A percentile compares a stretch with the other conserved stretches of the same genome.
Conservation (phyloP, 371 early-diverging fungal genomes). For the Funneliformis caledonium region DNA sequence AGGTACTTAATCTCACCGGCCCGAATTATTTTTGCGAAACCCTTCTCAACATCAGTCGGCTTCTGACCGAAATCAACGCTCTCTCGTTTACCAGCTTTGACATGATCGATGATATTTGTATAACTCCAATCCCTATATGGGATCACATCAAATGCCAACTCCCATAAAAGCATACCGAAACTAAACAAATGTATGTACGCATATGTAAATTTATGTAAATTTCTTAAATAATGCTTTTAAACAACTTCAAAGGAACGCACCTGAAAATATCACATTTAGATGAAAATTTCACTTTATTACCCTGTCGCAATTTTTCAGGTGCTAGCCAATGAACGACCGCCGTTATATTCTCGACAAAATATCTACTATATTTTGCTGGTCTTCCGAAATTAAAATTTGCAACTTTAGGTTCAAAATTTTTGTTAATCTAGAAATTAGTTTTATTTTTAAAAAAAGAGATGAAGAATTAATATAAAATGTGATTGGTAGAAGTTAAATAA, state of each 20-base stretch:
- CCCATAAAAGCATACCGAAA: constrained; percentile 35
- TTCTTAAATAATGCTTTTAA: background rate
- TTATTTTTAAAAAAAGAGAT: background rate
- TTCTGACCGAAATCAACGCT: background rate
- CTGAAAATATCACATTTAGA: constrained; percentile 39
- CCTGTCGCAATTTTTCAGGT: constrained; percentile 28
- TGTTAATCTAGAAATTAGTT: background rate
- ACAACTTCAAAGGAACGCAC: background rate
- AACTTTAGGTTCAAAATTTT: constrained; percentile 27
- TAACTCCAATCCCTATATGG: constrained; percentile 27
- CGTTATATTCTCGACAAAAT: background rate
- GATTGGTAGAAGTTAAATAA: background rate
- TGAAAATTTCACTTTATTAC: constrained; percentile 7
- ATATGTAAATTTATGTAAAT: background rate
- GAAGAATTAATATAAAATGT: background rate
- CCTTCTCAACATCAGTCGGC: background rate
- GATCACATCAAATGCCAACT: constrained; percentile 13
- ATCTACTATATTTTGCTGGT: constrained; percentile 10
- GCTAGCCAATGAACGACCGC: constrained; percentile 36
- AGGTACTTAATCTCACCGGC: constrained; percentile 8
- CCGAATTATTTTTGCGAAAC: constrained; percentile 29
- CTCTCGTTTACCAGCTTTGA: constrained; percentile 19
- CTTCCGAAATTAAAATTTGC: constrained; percentile 33
- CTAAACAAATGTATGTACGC: background rate
- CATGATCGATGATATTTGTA: constrained; percentile 16